phyloP scores from a whole-genome alignment of 345 rosid species.

The Ceriops tagal region DNA sequence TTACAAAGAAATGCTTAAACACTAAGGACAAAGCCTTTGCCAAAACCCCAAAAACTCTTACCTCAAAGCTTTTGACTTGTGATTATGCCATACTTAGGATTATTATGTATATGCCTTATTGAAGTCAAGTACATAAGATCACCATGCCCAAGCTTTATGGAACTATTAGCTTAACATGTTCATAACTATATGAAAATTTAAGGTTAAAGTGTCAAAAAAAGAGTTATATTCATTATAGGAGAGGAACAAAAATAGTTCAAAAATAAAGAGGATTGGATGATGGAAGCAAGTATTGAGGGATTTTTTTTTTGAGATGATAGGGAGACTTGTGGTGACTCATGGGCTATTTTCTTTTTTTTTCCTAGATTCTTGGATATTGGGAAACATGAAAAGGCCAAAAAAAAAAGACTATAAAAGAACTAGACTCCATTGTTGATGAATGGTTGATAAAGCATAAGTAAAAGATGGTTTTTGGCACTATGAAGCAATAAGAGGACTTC shows the following conservation, averaged over 20 bases:
- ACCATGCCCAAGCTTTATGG: constrained; percentile 30
- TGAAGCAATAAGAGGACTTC: too few species aligned
- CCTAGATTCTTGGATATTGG: constrained; percentile 30
- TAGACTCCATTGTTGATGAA: too few species aligned
- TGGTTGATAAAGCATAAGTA: too few species aligned
- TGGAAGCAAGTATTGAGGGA: constrained; percentile 1
- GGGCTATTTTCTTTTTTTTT: constrained; percentile 20
- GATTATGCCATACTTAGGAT: constrained; percentile 18
- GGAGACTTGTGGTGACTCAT: constrained; percentile 4
- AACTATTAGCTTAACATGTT: constrained; percentile 27
- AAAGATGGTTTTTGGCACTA: too few species aligned
- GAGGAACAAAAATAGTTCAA: neutral
- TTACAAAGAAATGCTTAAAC: constrained; percentile 29
- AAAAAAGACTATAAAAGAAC: constrained; percentile 6
- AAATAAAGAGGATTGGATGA: neutral
- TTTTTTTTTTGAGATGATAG: neutral
- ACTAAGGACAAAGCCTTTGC: constrained; percentile 27
- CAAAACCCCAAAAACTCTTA: neutral
- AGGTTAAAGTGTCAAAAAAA: neutral
- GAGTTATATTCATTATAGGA: constrained; percentile 5
- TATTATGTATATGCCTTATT: constrained; percentile 27
- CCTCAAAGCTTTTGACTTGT: constrained; percentile 18
- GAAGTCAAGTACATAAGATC: constrained; percentile 31
- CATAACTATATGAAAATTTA: constrained; percentile 11
- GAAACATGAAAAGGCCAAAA: constrained; percentile 16